A percentile compares a stretch with the other conserved stretches of the same genome.
Conservation (phyloP, 768 basidiomycete genomes). For the Austroboletus eburneus region DNA sequence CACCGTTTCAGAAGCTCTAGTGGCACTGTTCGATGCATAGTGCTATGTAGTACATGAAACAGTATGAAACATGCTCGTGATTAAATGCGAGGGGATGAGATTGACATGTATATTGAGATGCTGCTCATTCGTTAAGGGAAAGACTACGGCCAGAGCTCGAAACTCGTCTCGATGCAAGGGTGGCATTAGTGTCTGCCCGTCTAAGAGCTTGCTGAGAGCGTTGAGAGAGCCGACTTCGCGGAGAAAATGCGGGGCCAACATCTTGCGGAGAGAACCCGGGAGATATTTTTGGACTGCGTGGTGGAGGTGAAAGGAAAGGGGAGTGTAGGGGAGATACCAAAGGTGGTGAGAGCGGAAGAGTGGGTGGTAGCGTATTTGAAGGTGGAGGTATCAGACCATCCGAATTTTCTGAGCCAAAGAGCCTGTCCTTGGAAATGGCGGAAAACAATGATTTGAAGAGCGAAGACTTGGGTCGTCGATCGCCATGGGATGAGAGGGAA, state of each 20-base stretch:
- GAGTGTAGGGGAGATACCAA: constrained; percentile 21
- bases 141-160: constrained; percentile 5
- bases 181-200: constrained; percentile 18
- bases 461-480: constrained; percentile 48
- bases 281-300: constrained; percentile 18
- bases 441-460: constrained; percentile 66
- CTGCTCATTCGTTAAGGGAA: constrained; percentile 13
- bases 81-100: background rate
- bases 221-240: constrained; percentile 40
- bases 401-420: constrained; percentile 43
- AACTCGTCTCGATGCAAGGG: constrained; percentile 16
- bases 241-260: constrained; percentile 23
- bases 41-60: constrained; percentile 2
- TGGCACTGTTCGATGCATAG: background rate
- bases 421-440: constrained; percentile 37
- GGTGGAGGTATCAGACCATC: constrained; percentile 70
- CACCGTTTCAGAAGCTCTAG: too few species aligned
- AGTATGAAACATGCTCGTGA: constrained; percentile 4
- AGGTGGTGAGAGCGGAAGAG: constrained; percentile 28
- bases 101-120: background rate
- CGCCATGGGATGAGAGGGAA: constrained; percentile 9
- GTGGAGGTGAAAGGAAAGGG: constrained; percentile 23
- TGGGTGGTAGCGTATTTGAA: constrained; percentile 1
- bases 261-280: constrained; percentile 31
- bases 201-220: constrained; percentile 17